Percentiles rank a stretch among this genome's conserved stretches.
Evolutionary conservation across 305 asterid genomes (phyloP).

Genomic region (Fraxinus dipetala): DNA sequence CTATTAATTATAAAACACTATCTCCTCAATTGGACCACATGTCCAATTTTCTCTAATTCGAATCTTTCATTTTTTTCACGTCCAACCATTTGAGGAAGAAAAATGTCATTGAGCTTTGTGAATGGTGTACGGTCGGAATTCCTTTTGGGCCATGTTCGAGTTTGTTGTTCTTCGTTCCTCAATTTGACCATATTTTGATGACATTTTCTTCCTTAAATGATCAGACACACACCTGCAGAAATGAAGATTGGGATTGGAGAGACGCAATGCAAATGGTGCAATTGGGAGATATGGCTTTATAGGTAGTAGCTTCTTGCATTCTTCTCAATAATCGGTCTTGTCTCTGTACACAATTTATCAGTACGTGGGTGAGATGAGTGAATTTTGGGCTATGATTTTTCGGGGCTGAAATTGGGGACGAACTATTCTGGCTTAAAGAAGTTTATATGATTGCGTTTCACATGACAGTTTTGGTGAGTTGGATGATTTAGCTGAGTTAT

Average conservation of each 20-base stretch:
- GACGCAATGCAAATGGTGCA: not conserved
- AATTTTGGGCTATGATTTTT: not conserved
- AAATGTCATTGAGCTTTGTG: not conserved
- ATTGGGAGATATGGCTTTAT: not conserved
- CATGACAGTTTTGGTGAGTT: not conserved
- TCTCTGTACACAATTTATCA: not conserved
- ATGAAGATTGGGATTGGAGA: not conserved
- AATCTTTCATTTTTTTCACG: not conserved
- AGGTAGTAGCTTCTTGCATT: not conserved
- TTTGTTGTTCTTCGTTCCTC: no score
- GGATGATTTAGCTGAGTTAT: not conserved
- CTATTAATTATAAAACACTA: not conserved
- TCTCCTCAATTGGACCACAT: no score
- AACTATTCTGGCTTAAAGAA: not conserved
- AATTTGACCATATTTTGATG: no score
- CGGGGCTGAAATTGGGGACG: not conserved
- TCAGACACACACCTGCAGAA: not conserved
- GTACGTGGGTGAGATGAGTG: not conserved
- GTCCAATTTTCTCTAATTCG: not conserved
- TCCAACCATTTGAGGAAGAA: not conserved
- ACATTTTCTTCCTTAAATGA: not conserved
- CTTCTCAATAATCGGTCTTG: not conserved
- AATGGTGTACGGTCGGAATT: no score
- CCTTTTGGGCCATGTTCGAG: no score
- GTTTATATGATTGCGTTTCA: not conserved